Evolutionary conservation across 495 filamentous ascomycete species (phyloP), one percentile per base, ranked within the genome.

Genomic region (Aspergillus indologenus): DNA sequence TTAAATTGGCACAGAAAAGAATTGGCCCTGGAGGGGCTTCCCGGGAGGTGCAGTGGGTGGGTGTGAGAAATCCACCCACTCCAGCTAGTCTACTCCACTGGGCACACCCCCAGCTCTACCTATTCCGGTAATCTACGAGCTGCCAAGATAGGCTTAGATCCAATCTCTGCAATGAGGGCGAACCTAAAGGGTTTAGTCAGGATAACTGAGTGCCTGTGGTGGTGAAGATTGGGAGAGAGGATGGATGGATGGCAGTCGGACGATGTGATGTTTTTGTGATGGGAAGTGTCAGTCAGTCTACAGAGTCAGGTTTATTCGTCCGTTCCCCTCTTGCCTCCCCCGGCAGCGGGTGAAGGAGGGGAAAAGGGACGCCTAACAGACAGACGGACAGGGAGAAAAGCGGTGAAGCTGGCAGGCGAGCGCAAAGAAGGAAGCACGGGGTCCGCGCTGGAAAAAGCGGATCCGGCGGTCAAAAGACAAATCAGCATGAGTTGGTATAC

Each of bases 111-210:
- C 34, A 40, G 5, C 24, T 55, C 31, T 60, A 5, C 61, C 62
- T 59, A 40, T 58, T 59, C 19, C 17, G 45, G 60, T 31, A 63
- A 46, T 63, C 19, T 50, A 53, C 61, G 57, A 68, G 52, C 57
- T 65, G 60, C 65, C 63, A 57, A 46, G 62, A 65, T 62, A 40
- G 62, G 63, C 22, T 63, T 65, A 63, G 60, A 23, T n/a, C 17
- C 31, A 45, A 62, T 60, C 60, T 55, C 64, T 63, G 57, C 58
- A 42, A 26, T 34, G 45, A 56, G 42, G 49, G 26, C 34, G 59
- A 61, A 58, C 45, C 50, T 58, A 58, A 61, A 58, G 55, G 26
- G 20, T 56, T 45, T 48, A 44, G 31, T 26, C 22, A 55, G 58
- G 55, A 22, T n/a, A n/a, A n/a, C n/a, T n/a, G n/a, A n/a, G n/a